phyloP scores from a whole-genome alignment of 331 rosid species.

The Dryas integrifolia region DNA sequence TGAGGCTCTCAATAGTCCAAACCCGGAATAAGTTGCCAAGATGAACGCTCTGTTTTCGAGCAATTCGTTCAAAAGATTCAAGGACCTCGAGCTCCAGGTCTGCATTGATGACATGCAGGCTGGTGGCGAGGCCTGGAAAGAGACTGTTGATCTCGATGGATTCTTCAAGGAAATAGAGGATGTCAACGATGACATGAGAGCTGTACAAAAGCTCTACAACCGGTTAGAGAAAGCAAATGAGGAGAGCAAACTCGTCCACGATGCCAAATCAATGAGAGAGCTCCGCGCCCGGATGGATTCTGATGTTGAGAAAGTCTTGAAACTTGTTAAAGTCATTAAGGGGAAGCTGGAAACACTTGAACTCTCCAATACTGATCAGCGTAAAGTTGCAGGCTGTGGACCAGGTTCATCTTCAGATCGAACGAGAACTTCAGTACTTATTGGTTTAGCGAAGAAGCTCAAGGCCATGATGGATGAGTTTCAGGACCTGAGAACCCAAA shows the following conservation, averaged over 20 bases:
- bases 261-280: constrained; percentile 15
- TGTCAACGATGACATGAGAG: constrained; percentile 10
- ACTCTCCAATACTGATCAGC: constrained; percentile 12
- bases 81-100: constrained; percentile 13
- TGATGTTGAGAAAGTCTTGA: constrained; percentile 1
- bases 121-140: constrained; percentile 1
- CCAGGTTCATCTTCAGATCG: constrained; percentile 27
- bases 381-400: not conserved
- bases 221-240: constrained; percentile 2
- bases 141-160: constrained; percentile 10
- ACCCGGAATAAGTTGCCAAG: not conserved
- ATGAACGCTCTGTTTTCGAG: constrained; percentile 16
- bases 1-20: not conserved
- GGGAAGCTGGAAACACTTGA: constrained; percentile 10
- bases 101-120: not conserved
- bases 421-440: constrained; percentile 52
- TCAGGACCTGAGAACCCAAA: constrained; percentile 48
- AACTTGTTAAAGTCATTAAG: constrained; percentile 11
- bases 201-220: constrained; percentile 12
- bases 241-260: constrained; percentile 12
- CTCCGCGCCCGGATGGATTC: not conserved
- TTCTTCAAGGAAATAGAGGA: constrained; percentile 15
- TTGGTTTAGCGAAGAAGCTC: constrained; percentile 57
- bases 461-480: constrained; percentile 59
- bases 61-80: constrained; percentile 5